These are phyloP conservation scores for Botrytis fabae DNA, from an alignment of 2,329 filamentous ascomycete species.

Conservation along the genomic window DNA sequence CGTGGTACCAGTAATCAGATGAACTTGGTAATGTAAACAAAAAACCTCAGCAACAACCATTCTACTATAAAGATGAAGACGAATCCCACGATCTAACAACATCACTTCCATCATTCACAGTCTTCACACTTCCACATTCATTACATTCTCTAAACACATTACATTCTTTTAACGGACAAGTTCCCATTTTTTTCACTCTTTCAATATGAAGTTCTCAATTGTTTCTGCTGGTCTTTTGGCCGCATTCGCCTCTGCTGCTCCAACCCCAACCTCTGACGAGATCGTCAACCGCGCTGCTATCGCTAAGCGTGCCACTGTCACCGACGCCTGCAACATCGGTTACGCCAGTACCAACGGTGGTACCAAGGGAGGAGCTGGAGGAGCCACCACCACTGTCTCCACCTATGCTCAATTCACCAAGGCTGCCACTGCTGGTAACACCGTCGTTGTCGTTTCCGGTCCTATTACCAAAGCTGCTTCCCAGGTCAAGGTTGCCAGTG, in stretches of 20 bases:
- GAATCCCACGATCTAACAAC: not conserved
- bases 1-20: not conserved
- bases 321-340: conserved; percentile 42
- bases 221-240: conserved; percentile 18
- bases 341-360: conserved; percentile 49
- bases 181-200: conserved; percentile 6
- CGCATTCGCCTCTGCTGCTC: conserved; percentile 20
- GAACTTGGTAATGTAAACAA: not conserved
- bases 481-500: conserved; percentile 18
- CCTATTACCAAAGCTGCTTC: conserved; percentile 10
- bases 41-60: not conserved
- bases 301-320: conserved; percentile 48
- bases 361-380: conserved; percentile 49
- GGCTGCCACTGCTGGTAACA: conserved; percentile 15
- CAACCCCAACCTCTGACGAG: conserved; percentile 16
- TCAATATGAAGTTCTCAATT: conserved; percentile 21
- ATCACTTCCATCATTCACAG: not conserved
- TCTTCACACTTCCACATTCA: not conserved
- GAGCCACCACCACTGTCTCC: conserved; percentile 48
- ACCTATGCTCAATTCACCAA: conserved; percentile 44
- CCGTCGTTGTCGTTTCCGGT: conserved; percentile 9
- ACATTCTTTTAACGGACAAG: not conserved
- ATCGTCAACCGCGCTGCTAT: conserved; percentile 25
- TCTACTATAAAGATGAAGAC: conserved; percentile 5
- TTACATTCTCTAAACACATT: not conserved